Evolutionary conservation across 495 filamentous ascomycete species (phyloP).

Genomic region (Acidomyces sp.): DNA sequence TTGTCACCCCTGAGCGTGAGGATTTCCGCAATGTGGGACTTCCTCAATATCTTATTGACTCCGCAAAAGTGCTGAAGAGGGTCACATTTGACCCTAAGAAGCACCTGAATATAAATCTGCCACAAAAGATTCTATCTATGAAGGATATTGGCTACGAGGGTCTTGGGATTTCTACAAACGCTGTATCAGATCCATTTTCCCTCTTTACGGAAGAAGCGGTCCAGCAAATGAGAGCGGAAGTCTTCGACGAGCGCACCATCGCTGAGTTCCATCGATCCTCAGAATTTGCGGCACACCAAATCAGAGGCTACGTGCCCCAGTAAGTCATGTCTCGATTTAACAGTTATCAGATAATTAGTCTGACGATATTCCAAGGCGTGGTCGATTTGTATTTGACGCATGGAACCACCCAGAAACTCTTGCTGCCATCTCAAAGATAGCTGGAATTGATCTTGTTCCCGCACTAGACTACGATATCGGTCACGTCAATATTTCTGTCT

Average conservation of each 20-base stretch:
- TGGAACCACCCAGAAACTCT: constrained; percentile 14
- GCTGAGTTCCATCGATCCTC: constrained; percentile 5
- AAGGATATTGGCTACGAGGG: constrained; percentile 2
- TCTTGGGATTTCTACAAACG: constrained; percentile 7
- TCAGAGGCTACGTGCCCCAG: constrained; percentile 14
- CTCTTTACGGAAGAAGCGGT: constrained; percentile 17
- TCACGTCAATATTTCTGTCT: constrained; percentile 14
- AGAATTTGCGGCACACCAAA: constrained; percentile 7
- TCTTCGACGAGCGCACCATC: constrained; percentile 12
- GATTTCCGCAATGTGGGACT: too few relatives aligned
- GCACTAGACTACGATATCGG: constrained; percentile 16
- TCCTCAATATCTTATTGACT: neutral
- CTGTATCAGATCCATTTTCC: constrained; percentile 15
- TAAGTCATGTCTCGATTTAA: constrained; percentile 1
- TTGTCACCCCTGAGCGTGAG: too few relatives aligned
- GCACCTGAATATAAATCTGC: neutral
- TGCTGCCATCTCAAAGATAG: constrained; percentile 11
- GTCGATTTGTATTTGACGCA: constrained; percentile 13
- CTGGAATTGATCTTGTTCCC: constrained; percentile 15
- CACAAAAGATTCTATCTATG: constrained; percentile 2
- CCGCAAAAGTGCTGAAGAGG: neutral
- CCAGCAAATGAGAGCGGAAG: constrained; percentile 12
- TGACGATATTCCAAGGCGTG: constrained; percentile 8
- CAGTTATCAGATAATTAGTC: neutral
- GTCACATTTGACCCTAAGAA: neutral